These are phyloP conservation scores for Pigoraptor vietnamica DNA, from an alignment of 78 protist species.

Conservation along the genomic window DNA sequence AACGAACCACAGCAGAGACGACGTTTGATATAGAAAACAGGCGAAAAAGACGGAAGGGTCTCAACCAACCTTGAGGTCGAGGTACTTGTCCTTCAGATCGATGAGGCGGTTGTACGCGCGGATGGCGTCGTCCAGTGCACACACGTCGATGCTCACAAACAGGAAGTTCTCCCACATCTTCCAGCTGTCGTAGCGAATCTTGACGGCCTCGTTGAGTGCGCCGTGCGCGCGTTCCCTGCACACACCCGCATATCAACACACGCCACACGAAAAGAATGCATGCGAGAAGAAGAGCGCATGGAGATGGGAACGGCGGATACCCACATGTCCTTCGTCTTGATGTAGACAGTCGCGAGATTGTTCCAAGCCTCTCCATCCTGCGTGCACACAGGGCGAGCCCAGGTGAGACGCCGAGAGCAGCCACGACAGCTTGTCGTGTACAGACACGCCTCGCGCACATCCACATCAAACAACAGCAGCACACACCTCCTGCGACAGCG, in stretches of 20 bases:
- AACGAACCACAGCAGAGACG: not conserved
- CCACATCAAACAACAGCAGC: too few relatives aligned
- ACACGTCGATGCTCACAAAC: slow-evolving; percentile 4
- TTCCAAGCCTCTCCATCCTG: slow-evolving; percentile 61
- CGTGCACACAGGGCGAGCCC: too few relatives aligned
- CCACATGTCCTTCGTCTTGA: slow-evolving; percentile 20
- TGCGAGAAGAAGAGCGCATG: not conserved
- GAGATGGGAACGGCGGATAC: not conserved
- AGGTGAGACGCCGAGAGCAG: too few relatives aligned
- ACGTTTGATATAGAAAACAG: not conserved
- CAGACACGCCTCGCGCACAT: too few relatives aligned
- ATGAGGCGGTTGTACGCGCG: not conserved
- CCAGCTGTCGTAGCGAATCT: slow-evolving; percentile 57
- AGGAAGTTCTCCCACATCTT: slow-evolving; percentile 72
- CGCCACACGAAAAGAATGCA: not conserved
- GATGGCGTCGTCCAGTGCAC: not conserved
- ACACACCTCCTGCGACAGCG: not conserved
- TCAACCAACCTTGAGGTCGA: not conserved
- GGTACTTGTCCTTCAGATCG: not conserved
- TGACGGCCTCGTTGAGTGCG: slow-evolving; percentile 51
- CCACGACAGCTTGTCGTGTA: too few relatives aligned
- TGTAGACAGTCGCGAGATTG: slow-evolving; percentile 59
- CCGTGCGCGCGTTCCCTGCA: slow-evolving; percentile 25
- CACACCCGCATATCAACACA: not conserved
- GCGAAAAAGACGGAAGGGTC: not conserved